Conservation (phyloP, 1,284 basidiomycete genomes). For the Marasmius sp. region DNA sequence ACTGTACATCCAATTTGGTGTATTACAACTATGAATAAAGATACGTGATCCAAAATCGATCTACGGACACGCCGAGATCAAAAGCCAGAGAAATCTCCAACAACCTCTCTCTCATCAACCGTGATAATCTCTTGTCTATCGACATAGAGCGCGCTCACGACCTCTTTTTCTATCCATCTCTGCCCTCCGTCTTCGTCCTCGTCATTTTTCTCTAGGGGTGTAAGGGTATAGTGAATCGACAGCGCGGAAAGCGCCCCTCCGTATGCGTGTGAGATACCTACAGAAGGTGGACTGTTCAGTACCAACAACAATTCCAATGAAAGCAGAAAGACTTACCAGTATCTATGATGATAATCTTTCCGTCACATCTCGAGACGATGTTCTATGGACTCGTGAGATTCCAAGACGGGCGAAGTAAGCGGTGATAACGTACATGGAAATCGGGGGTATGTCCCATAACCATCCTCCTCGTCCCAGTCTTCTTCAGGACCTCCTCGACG, state of each 20-base stretch:
- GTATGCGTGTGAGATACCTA: constrained; percentile 2
- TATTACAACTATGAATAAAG: neutral
- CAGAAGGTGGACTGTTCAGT: too few species aligned
- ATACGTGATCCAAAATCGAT: neutral
- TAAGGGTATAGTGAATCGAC: constrained; percentile 79
- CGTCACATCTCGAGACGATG: constrained; percentile 81
- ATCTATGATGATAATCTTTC: constrained; percentile 91
- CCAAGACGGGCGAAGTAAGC: neutral
- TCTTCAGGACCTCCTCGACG: constrained; percentile 68
- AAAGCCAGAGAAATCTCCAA: constrained; percentile 39
- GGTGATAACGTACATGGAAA: constrained; percentile 55
- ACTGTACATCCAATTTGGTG: too few species aligned
- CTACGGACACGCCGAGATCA: neutral
- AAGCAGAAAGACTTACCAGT: constrained; percentile 46
- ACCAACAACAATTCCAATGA: too few species aligned
- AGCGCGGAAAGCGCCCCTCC: constrained; percentile 88
- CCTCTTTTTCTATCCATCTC: constrained; percentile 74
- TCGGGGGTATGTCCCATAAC: constrained; percentile 95
- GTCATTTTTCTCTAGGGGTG: constrained; percentile 42
- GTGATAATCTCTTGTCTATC: constrained; percentile 56
- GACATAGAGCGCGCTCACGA: constrained; percentile 76
- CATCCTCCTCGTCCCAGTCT: constrained; percentile 80
- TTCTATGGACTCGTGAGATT: constrained; percentile 34
- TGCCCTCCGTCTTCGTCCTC: constrained; percentile 25
- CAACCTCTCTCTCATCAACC: constrained; percentile 47